Evolutionary conservation across 176 grass and related monocot genomes (phyloP), one percentile per base, ranked within the genome.

Genomic region (Bothriochloa decipiens): DNA sequence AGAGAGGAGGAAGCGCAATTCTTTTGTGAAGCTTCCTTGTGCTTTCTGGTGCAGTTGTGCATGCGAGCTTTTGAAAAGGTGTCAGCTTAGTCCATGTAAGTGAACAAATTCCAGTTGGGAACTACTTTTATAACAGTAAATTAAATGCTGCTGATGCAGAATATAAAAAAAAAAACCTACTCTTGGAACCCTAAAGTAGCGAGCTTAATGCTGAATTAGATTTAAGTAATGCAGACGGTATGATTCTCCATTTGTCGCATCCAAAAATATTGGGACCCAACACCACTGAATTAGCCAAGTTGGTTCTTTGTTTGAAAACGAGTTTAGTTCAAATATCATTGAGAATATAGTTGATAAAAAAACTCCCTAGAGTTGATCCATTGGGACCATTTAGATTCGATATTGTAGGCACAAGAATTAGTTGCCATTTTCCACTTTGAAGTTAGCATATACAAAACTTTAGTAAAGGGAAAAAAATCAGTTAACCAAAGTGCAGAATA

Each of bases 1-100:
- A 29, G 13, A 17, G 33, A 65, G 15, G 53, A 72, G 33, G 32
- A 12, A 53, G 63, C 16, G 14, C 4, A 58, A 33, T 28, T 50
- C 50, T 76, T 68, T 52, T 71, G 50, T 15, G 50, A 85, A 68
- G 58, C 87, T 85, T 81, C 17, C 7, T 63, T 53, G 28, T 14
- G 73, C 70, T 63, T 62, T 17, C 79, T 63, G 40, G 79, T 63
- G 42, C 11, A 83, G 22, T 49, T 76, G 70, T 69, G 37, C 40
- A 57, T 68, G 81, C 61, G 4, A 72, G 20, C 26, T 58, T 41
- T 16, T n/a, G 6, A 37, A 67, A 29, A 73, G 45, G 7, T 52
- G 37, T 61, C 37, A 49, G 17, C 36, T 88, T 67, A 58, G 35
- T 46, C 50, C 18, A 52, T 35, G 49, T 45, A 76, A 80, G 22